A percentile compares a stretch with the other conserved stretches of the same genome.
Conservation (phyloP, 2,329 filamentous ascomycete genomes). For the Ceratocystis colombiana region DNA sequence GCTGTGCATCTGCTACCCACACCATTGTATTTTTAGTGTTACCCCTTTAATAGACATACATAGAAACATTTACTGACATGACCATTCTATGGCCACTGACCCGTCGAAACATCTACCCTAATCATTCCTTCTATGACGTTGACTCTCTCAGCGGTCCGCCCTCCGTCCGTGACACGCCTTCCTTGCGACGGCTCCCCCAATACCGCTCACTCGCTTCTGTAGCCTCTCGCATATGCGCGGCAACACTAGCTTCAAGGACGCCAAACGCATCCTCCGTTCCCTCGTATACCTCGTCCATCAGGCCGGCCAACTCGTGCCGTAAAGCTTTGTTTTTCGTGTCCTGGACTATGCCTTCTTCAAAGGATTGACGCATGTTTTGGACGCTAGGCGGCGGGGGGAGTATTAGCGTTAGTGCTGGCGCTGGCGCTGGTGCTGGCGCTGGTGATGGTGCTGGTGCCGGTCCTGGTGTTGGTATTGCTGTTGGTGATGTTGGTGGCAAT, state of each 20-base stretch:
- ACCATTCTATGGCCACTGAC: neutral
- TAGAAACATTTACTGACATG: neutral
- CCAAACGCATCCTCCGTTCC: slow-evolving; percentile 8
- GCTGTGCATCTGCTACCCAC: too few species aligned
- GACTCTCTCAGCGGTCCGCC: too few species aligned
- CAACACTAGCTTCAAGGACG: neutral
- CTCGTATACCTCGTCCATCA: neutral
- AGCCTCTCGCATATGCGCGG: neutral
- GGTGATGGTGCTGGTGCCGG: too few species aligned
- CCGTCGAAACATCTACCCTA: neutral
- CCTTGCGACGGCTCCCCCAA: neutral
- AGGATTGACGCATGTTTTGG: neutral
- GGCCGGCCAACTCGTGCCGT: neutral
- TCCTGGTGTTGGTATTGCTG: too few species aligned
- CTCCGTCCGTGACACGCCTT: too few species aligned
- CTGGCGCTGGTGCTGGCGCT: too few species aligned
- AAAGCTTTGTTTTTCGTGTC: neutral
- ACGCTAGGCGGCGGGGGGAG: neutral
- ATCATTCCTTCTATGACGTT: too few species aligned
- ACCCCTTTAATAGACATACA: slow-evolving; percentile 9
- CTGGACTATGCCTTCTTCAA: neutral
- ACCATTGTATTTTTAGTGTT: slow-evolving; percentile 11
- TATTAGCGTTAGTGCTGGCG: neutral
- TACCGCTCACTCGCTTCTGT: neutral
- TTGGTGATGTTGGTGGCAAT: too few species aligned